Conservation (phyloP, 257 asterid species). For the Fraxinus quadrangulata region DNA sequence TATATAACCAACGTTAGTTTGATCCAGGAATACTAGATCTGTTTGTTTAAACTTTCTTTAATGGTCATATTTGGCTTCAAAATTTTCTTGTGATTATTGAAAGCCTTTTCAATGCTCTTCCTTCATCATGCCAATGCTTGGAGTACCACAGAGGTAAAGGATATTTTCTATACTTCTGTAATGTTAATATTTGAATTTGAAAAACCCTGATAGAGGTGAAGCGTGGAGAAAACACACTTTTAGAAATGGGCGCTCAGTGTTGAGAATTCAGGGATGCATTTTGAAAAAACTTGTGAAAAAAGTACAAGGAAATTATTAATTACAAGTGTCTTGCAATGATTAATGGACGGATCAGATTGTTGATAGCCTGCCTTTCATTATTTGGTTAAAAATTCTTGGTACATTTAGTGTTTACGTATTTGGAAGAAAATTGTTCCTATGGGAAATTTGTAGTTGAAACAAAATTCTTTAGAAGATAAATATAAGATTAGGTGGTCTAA, state of each 20-base stretch:
- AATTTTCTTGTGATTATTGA: neutral
- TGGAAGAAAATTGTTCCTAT: neutral
- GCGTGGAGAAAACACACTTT: neutral
- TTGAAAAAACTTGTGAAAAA: neutral
- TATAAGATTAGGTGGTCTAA: neutral
- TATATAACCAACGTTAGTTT: conserved; percentile 13
- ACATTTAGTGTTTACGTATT: neutral
- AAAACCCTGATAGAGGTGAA: neutral
- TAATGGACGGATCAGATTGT: neutral
- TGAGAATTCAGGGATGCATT: neutral
- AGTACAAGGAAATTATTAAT: neutral
- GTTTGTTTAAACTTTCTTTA: conserved; percentile 12
- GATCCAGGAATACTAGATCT: conserved; percentile 2
- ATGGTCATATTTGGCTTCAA: conserved; percentile 8
- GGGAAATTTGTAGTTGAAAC: neutral
- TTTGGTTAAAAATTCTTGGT: neutral
- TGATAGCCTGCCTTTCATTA: neutral
- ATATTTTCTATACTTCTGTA: neutral
- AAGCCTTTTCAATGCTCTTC: neutral
- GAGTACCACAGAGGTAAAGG: neutral
- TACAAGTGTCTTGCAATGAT: neutral
- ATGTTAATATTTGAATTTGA: neutral
- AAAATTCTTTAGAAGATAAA: neutral
- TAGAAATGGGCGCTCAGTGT: neutral
- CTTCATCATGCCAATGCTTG: conserved; percentile 19